These are phyloP conservation scores for Rhizopus sp. DNA, from an alignment of 371 early-diverging fungal genomes.

Conservation along the genomic window DNA sequence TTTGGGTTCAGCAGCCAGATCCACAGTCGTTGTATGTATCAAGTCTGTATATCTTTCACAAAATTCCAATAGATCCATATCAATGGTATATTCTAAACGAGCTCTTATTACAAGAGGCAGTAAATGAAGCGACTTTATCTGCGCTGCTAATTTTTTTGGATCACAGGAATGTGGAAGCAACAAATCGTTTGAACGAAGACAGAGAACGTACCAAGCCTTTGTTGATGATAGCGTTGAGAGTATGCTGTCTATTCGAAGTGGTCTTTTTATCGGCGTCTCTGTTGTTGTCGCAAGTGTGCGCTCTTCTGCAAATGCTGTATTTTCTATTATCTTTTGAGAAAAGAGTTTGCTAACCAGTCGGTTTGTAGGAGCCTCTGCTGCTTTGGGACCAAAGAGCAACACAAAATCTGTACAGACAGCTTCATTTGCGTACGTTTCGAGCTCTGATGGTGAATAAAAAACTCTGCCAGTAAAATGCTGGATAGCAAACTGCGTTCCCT, in stretches of 20 bases:
- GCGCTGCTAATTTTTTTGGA: constrained; percentile 27
- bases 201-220: constrained; percentile 83
- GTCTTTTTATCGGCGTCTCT: constrained; percentile 38
- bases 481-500: constrained; percentile 56
- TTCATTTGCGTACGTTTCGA: constrained; percentile 67
- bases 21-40: constrained; percentile 35
- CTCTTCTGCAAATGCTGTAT: not conserved
- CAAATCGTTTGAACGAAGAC: constrained; percentile 75
- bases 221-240: constrained; percentile 59
- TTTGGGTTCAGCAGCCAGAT: constrained; percentile 35
- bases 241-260: constrained; percentile 54
- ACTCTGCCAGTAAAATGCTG: constrained; percentile 77
- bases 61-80: constrained; percentile 24
- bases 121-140: constrained; percentile 20
- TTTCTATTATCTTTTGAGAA: constrained; percentile 39
- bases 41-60: constrained; percentile 63
- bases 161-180: constrained; percentile 58
- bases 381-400: constrained; percentile 52
- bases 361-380: constrained; percentile 20
- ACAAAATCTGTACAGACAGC: constrained; percentile 77
- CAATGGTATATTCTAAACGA: constrained; percentile 32
- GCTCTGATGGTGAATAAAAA: constrained; percentile 71
- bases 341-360: constrained; percentile 23
- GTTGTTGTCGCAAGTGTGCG: constrained; percentile 5
- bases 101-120: constrained; percentile 15